phyloP scores from a whole-genome alignment of 225 moss, liverwort and hornwort genomes.

The Physcomitrium patens region DNA sequence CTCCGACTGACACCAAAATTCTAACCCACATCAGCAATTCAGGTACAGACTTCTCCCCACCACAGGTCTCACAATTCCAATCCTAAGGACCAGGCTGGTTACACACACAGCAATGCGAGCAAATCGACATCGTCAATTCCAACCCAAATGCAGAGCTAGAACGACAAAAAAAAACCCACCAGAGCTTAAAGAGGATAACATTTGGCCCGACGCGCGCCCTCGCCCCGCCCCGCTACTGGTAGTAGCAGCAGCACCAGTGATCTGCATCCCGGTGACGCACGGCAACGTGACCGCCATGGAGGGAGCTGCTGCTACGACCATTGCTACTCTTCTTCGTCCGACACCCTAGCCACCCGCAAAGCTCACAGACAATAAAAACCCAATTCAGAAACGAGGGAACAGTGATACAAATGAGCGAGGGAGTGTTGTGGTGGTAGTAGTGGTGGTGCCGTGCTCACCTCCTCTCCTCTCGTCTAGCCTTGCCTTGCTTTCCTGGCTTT shows the following conservation, averaged over 20 bases:
- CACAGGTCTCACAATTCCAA: neutral
- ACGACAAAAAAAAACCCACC: slow-evolving; percentile 1
- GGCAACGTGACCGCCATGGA: slow-evolving; percentile 46
- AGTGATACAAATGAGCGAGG: neutral
- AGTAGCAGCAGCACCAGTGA: slow-evolving; percentile 1
- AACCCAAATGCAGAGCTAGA: neutral
- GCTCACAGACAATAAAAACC: too few species aligned
- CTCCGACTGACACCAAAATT: too few species aligned
- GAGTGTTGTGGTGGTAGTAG: neutral
- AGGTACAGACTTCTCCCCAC: too few species aligned
- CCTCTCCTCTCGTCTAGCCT: too few species aligned
- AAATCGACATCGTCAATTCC: neutral
- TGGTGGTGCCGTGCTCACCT: neutral
- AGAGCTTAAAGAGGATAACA: slow-evolving; percentile 5
- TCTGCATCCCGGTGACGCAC: slow-evolving; percentile 12
- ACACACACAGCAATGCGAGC: neutral
- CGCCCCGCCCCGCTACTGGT: neutral
- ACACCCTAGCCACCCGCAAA: neutral
- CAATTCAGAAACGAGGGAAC: too few species aligned
- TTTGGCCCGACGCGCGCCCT: neutral
- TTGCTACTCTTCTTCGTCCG: neutral
- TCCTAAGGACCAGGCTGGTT: neutral
- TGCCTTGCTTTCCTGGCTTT: too few species aligned
- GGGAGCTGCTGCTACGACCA: slow-evolving; percentile 47
- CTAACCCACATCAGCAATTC: too few species aligned